Base-by-base conservation (phyloP, 176 grass and related monocot species). In the Aegilops umbellulata region DNA sequence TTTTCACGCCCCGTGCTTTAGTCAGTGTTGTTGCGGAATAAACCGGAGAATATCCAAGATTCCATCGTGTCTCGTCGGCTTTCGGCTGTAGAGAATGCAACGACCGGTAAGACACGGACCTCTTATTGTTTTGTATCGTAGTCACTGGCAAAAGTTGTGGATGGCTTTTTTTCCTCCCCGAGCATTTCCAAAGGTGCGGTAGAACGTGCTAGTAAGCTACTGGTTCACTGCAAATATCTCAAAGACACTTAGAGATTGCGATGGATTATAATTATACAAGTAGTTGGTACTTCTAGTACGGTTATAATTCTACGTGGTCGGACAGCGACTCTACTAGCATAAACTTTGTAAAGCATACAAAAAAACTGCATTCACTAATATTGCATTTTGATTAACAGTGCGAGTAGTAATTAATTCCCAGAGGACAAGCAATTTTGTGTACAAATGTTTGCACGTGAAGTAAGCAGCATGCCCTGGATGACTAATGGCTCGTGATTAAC, bases 1-100 rank as follows among this genome's bases (percentile, higher is more conserved):
- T 39, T 29, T 36, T 75, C 16, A 6, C 7, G 20, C 61, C 4
- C 58, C 39, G 20, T 77, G 78, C 53, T 82, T 82, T 77, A 2
- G 60, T 61, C 85, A 84, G 27, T 51, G 17, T 82, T 9, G 2
- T 80, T 57, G 20, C 17, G 60, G 85, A 76, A 91, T 91, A 91
- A 84, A 80, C 89, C 61, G 0, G 81, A 16, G 84, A 69, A 91
- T 87, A 87, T 91, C 83, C 60, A 60, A 65, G 34, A 29, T 60
- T 58, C 44, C 74, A 26, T 20, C 6, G 47, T 26, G 23, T 16
- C 4, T 84, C 44, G 84, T 87, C 85, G 35, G 69, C 85, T 84
- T 75, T 80, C 71, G 70, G 82, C 17, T 11, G 26, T 42, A 22
- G 14, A 47, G 83, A 81, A 85, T 80, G 41, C 24, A 79, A 41